Conservation (phyloP, 2,329 filamentous ascomycete species). For the Claviceps pusilla region DNA sequence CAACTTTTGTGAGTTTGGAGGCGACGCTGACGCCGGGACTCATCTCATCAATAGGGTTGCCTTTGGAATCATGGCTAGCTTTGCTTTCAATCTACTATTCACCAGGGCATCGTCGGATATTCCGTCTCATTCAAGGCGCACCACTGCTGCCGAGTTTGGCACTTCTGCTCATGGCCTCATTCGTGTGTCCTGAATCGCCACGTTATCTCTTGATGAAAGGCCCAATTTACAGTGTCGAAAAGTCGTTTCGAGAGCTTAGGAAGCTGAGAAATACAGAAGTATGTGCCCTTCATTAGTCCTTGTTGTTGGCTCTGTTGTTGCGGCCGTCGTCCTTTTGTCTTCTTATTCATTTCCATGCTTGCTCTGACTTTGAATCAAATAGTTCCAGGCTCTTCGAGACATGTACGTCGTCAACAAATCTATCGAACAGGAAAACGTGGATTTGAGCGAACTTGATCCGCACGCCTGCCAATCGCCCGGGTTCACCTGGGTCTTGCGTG, state of each 20-base stretch:
- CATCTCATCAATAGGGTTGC: constrained; percentile 13
- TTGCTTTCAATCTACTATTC: constrained; percentile 23
- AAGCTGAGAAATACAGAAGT: constrained; percentile 23
- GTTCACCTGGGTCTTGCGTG: constrained; percentile 14
- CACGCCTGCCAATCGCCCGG: constrained; percentile 12
- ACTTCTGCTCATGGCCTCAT: constrained; percentile 19
- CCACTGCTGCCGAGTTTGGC: constrained; percentile 22
- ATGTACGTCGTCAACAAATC: constrained; percentile 25
- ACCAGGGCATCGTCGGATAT: constrained; percentile 8
- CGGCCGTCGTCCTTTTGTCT: background rate
- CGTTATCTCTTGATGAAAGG: constrained; percentile 26
- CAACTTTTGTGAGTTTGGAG: background rate
- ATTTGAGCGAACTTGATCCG: constrained; percentile 10
- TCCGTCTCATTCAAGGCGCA: constrained; percentile 22
- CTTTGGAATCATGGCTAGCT: constrained; percentile 22
- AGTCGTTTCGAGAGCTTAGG: constrained; percentile 21
- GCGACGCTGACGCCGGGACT: background rate
- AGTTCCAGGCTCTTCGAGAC: constrained; percentile 27
- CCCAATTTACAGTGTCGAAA: constrained; percentile 20
- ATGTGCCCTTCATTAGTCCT: background rate
- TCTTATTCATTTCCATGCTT: background rate
- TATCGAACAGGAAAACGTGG: constrained; percentile 16
- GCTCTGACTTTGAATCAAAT: background rate
- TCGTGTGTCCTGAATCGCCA: constrained; percentile 27
- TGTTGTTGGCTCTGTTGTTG: background rate